phyloP scores from a whole-genome alignment of 192 early-diverging fungal genomes.

The Haplosporangium gracile region DNA sequence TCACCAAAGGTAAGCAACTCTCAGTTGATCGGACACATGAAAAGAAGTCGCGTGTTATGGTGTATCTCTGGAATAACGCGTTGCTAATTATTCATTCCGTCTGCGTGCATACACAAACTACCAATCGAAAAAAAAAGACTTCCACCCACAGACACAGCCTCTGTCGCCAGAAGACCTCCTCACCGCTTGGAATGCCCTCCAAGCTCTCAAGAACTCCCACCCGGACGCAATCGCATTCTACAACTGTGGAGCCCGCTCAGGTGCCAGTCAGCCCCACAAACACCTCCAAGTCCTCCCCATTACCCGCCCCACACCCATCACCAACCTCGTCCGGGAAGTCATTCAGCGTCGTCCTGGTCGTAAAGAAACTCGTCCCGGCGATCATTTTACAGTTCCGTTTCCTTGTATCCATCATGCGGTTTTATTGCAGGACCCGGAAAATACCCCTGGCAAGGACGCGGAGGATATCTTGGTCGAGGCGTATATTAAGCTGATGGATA shows the following conservation, averaged over 20 bases:
- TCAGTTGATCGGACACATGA: not conserved
- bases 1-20: constrained; percentile 64
- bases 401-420: constrained; percentile 60
- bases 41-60: not conserved
- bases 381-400: constrained; percentile 61
- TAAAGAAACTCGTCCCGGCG: constrained; percentile 42
- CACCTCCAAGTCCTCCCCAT: constrained; percentile 71
- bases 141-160: constrained; percentile 62
- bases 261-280: constrained; percentile 71
- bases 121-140: constrained; percentile 49
- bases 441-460: constrained; percentile 22
- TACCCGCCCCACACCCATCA: constrained; percentile 57
- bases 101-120: not conserved
- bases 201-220: constrained; percentile 26
- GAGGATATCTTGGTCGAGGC: constrained; percentile 61
- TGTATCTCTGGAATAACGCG: not conserved
- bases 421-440: constrained; percentile 38
- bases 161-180: constrained; percentile 61
- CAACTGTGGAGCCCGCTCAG: constrained; percentile 69
- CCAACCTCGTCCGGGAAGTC: constrained; percentile 44
- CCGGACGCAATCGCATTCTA: constrained; percentile 61
- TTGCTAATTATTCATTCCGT: not conserved
- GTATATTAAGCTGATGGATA: constrained; percentile 63
- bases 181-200: constrained; percentile 54
- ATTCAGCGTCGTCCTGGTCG: constrained; percentile 58